Evolutionary conservation across 306 rosid genomes (phyloP).

Genomic region (Prunus salicina): DNA sequence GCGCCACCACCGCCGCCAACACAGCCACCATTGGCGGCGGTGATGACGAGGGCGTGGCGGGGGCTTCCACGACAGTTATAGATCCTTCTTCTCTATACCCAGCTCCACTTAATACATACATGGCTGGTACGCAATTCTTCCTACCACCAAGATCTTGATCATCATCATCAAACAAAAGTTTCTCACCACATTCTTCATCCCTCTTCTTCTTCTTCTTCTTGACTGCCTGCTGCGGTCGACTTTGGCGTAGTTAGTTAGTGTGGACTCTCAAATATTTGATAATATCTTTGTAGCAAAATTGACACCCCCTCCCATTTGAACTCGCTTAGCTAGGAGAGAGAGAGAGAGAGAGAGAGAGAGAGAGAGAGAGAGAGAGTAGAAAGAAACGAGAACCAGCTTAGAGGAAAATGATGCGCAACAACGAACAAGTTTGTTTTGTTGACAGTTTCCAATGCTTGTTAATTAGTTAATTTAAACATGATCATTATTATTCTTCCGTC

Average conservation of each 20-base stretch:
- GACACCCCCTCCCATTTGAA: slow-evolving; percentile 6
- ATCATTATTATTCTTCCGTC: slow-evolving; percentile 11
- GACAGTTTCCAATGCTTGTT: neutral
- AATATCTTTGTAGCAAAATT: slow-evolving; percentile 1
- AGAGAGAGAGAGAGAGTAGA: neutral
- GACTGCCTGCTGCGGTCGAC: neutral
- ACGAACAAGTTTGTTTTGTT: neutral
- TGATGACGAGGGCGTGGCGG: slow-evolving; percentile 22
- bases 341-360: neutral
- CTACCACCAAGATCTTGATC: slow-evolving; percentile 89
- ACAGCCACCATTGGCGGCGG: slow-evolving; percentile 13
- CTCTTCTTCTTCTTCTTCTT: slow-evolving; percentile 7
- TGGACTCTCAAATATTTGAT: neutral
- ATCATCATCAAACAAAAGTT: neutral
- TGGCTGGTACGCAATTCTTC: slow-evolving; percentile 99
- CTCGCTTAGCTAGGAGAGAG: neutral
- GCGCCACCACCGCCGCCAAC: slow-evolving; percentile 6
- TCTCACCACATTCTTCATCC: slow-evolving; percentile 1
- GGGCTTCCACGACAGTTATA: slow-evolving; percentile 29
- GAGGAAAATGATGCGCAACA: neutral
- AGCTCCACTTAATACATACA: slow-evolving; percentile 67
- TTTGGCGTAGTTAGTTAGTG: neutral
- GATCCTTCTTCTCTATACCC: slow-evolving; percentile 70
- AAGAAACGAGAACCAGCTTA: neutral
- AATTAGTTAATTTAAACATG: slow-evolving; percentile 5